Percentiles rank a stretch among this genome's conserved stretches.
phyloP scores from a whole-genome alignment of 495 filamentous ascomycete genomes.

The Penicillium lagena region DNA sequence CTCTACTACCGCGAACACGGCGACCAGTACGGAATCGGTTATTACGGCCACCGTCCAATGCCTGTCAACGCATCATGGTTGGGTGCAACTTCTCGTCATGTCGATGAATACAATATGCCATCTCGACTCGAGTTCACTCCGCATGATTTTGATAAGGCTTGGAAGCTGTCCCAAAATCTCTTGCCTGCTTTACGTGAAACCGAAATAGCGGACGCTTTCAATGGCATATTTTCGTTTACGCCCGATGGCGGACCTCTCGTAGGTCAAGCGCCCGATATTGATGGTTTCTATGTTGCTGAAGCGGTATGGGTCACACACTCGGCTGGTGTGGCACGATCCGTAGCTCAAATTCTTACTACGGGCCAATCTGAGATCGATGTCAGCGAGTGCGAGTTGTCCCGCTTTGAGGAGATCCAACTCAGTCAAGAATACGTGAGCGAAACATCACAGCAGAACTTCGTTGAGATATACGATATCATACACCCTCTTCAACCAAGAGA shows the following conservation, averaged over 20 bases:
- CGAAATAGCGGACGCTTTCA: slow-evolving; percentile 43
- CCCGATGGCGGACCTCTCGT: slow-evolving; percentile 45
- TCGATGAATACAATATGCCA: slow-evolving; percentile 46
- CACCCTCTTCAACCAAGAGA: slow-evolving; percentile 42
- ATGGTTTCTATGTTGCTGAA: slow-evolving; percentile 48
- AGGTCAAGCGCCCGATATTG: slow-evolving; percentile 38
- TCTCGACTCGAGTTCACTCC: slow-evolving; percentile 41
- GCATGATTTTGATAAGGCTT: slow-evolving; percentile 44
- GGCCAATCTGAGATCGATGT: slow-evolving; percentile 40
- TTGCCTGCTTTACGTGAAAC: slow-evolving; percentile 34
- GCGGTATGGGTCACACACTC: slow-evolving; percentile 52
- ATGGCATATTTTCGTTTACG: slow-evolving; percentile 49
- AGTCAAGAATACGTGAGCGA: slow-evolving; percentile 36
- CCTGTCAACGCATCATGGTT: slow-evolving; percentile 36
- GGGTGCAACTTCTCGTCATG: slow-evolving; percentile 33
- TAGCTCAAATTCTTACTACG: slow-evolving; percentile 41
- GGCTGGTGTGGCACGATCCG: slow-evolving; percentile 43
- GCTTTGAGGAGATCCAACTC: slow-evolving; percentile 44
- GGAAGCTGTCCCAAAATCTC: slow-evolving; percentile 36
- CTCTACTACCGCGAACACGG: slow-evolving; percentile 50
- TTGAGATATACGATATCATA: slow-evolving; percentile 47
- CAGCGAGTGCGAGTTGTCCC: slow-evolving; percentile 41
- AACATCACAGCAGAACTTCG: slow-evolving; percentile 45
- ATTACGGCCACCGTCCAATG: slow-evolving; percentile 48
- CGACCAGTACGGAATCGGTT: slow-evolving; percentile 45